A percentile compares a stretch with the other conserved stretches of the same genome.
Conservation (phyloP, 768 basidiomycete species). For the Podaxis sp. region DNA sequence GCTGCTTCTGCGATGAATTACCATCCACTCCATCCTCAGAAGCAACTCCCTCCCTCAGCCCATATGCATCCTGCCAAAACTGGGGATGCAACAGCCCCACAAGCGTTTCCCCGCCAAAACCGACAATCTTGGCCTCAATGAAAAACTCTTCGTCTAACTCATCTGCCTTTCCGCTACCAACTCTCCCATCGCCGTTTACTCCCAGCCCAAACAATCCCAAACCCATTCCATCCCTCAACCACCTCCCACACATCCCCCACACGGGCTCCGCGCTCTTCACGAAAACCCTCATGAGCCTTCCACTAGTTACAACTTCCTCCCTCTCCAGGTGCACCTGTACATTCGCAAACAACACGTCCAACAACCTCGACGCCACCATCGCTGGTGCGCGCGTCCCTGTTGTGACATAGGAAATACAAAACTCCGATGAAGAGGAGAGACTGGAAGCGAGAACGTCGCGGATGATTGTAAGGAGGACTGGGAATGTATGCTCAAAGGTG, state of each 20-base stretch:
- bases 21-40: slow-evolving; percentile 23
- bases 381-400: slow-evolving; percentile 42
- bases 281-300: slow-evolving; percentile 64
- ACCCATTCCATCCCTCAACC: slow-evolving; percentile 76
- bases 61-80: slow-evolving; percentile 78
- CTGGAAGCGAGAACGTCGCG: slow-evolving; percentile 31
- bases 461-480: slow-evolving; percentile 53
- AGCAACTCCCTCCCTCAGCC: slow-evolving; percentile 44
- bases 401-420: slow-evolving; percentile 22
- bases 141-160: slow-evolving; percentile 78
- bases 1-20: slow-evolving; percentile 21
- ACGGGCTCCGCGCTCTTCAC: slow-evolving; percentile 63
- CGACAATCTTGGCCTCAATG: slow-evolving; percentile 68
- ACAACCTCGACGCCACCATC: slow-evolving; percentile 51
- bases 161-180: slow-evolving; percentile 26
- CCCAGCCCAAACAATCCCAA: slow-evolving; percentile 30
- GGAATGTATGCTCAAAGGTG: slow-evolving; percentile 57
- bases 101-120: slow-evolving; percentile 40
- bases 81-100: slow-evolving; percentile 64
- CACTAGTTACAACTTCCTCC: slow-evolving; percentile 52
- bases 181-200: slow-evolving; percentile 19
- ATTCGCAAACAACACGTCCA: slow-evolving; percentile 61
- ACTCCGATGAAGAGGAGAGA: slow-evolving; percentile 23
- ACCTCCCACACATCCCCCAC: slow-evolving; percentile 71
- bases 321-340: slow-evolving; percentile 60